A percentile compares a stretch with the other conserved stretches of the same genome.
These are phyloP conservation scores for Vickermania ingenoplastis DNA, from an alignment of 208 protist species.

Conservation along the genomic window DNA sequence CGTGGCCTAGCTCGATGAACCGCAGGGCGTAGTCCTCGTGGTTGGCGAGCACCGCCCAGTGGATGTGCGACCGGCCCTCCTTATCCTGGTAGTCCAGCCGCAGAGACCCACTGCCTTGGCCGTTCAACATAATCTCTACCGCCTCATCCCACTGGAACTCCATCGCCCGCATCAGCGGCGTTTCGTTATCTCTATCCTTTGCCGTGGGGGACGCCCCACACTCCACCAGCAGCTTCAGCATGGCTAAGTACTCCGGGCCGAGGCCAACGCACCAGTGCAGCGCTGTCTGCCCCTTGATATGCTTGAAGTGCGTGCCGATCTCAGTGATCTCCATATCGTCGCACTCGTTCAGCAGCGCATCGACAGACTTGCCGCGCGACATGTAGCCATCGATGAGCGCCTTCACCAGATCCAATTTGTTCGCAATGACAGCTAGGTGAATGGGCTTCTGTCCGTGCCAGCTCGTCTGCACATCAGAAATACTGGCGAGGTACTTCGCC, in stretches of 20 bases:
- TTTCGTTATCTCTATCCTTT: conserved; percentile 70
- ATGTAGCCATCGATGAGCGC: conserved; percentile 50
- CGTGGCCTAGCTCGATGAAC: conserved; percentile 55
- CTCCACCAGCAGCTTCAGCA: conserved; percentile 59
- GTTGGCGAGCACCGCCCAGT: conserved; percentile 65
- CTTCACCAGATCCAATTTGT: conserved; percentile 49
- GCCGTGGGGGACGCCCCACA: conserved; percentile 54
- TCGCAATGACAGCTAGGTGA: conserved; percentile 69
- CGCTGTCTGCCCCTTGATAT: conserved; percentile 51
- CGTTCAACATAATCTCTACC: conserved; percentile 45
- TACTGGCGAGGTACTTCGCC: conserved; percentile 48
- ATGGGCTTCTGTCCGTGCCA: conserved; percentile 83
- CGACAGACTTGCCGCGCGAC: conserved; percentile 34
- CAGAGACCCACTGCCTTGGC: conserved; percentile 16
- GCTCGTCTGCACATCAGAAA: conserved; percentile 36
- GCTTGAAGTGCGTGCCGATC: conserved; percentile 41
- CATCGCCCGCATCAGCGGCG: conserved; percentile 74
- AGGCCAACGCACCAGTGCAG: conserved; percentile 82
- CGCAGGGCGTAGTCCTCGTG: conserved; percentile 39
- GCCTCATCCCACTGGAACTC: conserved; percentile 47
- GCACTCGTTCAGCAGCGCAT: conserved; percentile 64
- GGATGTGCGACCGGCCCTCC: conserved; percentile 46
- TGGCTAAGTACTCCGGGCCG: conserved; percentile 43
- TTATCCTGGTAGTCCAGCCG: conserved; percentile 57
- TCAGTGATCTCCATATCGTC: conserved; percentile 59